Percentiles rank a stretch among this genome's conserved stretches.
These are phyloP conservation scores for Cyberlindnera meyerae DNA, from an alignment of 805 yeast species.

Conservation along the genomic window DNA sequence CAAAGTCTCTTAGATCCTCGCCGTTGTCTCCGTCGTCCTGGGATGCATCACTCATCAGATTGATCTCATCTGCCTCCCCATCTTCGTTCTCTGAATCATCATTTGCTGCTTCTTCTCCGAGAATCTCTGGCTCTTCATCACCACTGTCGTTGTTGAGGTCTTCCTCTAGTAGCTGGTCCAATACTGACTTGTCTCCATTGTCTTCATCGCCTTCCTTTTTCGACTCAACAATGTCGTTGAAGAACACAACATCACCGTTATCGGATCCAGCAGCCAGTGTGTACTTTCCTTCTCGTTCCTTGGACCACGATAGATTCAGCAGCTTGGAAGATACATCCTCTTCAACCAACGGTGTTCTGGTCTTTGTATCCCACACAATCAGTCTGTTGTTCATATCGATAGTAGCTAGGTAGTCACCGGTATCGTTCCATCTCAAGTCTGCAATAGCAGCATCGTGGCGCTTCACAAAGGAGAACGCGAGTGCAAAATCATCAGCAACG, in stretches of 20 bases:
- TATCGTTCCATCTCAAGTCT: slow-evolving; percentile 52
- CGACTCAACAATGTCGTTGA: slow-evolving; percentile 26
- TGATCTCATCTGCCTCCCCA: slow-evolving; percentile 26
- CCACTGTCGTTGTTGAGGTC: slow-evolving; percentile 27
- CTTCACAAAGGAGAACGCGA: slow-evolving; percentile 20
- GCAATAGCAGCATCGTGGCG: slow-evolving; percentile 26
- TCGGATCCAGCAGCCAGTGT: slow-evolving; percentile 33
- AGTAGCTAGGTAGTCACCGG: slow-evolving; percentile 56
- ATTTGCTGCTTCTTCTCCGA: slow-evolving; percentile 28
- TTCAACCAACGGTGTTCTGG: slow-evolving; percentile 30
- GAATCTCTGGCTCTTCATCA: slow-evolving; percentile 13
- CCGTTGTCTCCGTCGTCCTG: slow-evolving; percentile 21
- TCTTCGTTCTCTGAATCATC: slow-evolving; percentile 21
- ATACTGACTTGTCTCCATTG: slow-evolving; percentile 5
- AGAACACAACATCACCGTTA: slow-evolving; percentile 35
- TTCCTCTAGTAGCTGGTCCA: slow-evolving; percentile 19
- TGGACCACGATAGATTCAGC: slow-evolving; percentile 34
- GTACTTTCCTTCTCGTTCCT: slow-evolving; percentile 18
- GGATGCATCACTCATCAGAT: slow-evolving; percentile 21
- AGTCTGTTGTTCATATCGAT: slow-evolving; percentile 47
- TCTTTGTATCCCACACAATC: slow-evolving; percentile 50
- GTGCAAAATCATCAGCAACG: slow-evolving; percentile 11
- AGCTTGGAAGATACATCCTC: slow-evolving; percentile 27
- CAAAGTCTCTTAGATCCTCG: slow-evolving; percentile 31
- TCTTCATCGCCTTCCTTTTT: slow-evolving; percentile 11